Evolutionary conservation across 202 grass and related monocot genomes (phyloP), one percentile per base, ranked within the genome.

Genomic region (Bolboschoenoplectus hybrid): DNA sequence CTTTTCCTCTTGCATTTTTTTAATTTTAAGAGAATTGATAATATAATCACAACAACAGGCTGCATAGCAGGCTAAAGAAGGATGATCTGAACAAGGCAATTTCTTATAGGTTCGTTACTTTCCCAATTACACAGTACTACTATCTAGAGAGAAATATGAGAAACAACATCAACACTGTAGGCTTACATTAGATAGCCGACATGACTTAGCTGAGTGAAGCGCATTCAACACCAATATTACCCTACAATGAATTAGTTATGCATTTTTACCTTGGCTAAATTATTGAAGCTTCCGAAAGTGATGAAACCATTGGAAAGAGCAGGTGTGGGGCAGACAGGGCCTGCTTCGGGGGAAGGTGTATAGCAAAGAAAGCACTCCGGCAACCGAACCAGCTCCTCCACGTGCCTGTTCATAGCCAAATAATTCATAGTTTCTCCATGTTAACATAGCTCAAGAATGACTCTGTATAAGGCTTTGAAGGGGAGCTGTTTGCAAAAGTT

Each of bases 251-350:
- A 61, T 84, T 34, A 64, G 58, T 84, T 34, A 52, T 61, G 35
- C 44, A 77, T 4, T 81, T 72, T 83, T 89, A 99, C 97, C 97
- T 99, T 99, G 82, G 97, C 97, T 81, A 99, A 88, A 94, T 99
- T 99, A 81, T 99, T 96, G 86, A 99, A 99, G 80, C 93, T 99
- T 79, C 97, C 97, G 86, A 99, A 99, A 9, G 97, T 99, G 47
- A 99, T 34, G 20, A 99, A 96, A 81, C 93, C 92, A 90, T 96
- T 99, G 82, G 92, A 91, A 71, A 99, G 85, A 81, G 93, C 93
- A 65, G 97, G 97, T 1, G 93, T 96, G 52, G 90, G 88, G 67
- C 82, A 91, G 86, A 99, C 53, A 32, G 87, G 97, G 36, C 97
- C 97, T 83, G 97, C 97, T 96, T 99, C 97, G 34, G 97, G 97